These are phyloP conservation scores for Groenewaldozyma tartarivorans DNA, from an alignment of 805 yeast species.

Conservation along the genomic window DNA sequence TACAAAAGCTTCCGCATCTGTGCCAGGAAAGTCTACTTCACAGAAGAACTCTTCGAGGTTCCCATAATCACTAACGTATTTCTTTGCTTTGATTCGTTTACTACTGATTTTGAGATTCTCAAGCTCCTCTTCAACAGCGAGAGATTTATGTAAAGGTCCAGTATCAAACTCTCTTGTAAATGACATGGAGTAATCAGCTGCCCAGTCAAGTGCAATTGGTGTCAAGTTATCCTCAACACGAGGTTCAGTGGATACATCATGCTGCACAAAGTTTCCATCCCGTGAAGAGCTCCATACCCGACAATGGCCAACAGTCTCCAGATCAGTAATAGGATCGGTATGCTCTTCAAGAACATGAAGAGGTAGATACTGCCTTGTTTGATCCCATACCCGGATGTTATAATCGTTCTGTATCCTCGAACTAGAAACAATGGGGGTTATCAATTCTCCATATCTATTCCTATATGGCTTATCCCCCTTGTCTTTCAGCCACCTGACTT, in stretches of 20 bases:
- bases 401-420: slow-evolving; percentile 57
- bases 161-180: slow-evolving; percentile 37
- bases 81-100: too few relatives aligned
- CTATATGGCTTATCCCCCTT: slow-evolving; percentile 16
- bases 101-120: too few relatives aligned
- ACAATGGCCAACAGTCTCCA: slow-evolving; percentile 42
- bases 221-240: slow-evolving; percentile 43
- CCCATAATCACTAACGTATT: too few relatives aligned
- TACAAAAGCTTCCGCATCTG: slow-evolving; percentile 16
- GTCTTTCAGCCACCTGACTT: slow-evolving; percentile 55
- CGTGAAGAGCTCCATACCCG: slow-evolving; percentile 41
- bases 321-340: slow-evolving; percentile 43
- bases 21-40: slow-evolving; percentile 8
- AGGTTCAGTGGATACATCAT: slow-evolving; percentile 37
- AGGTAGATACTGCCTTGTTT: slow-evolving; percentile 67
- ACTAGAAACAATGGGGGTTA: slow-evolving; percentile 51
- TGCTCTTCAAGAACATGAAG: slow-evolving; percentile 43
- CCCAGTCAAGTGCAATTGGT: slow-evolving; percentile 50
- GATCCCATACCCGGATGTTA: slow-evolving; percentile 58
- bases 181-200: slow-evolving; percentile 39
- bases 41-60: slow-evolving; percentile 14
- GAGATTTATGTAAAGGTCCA: background rate
- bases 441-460: slow-evolving; percentile 4
- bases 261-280: slow-evolving; percentile 40
- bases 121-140: background rate